Evolutionary conservation across 2,329 filamentous ascomycete species (phyloP), one percentile per base, ranked within the genome.

Genomic region (Aspergillus nomiae): DNA sequence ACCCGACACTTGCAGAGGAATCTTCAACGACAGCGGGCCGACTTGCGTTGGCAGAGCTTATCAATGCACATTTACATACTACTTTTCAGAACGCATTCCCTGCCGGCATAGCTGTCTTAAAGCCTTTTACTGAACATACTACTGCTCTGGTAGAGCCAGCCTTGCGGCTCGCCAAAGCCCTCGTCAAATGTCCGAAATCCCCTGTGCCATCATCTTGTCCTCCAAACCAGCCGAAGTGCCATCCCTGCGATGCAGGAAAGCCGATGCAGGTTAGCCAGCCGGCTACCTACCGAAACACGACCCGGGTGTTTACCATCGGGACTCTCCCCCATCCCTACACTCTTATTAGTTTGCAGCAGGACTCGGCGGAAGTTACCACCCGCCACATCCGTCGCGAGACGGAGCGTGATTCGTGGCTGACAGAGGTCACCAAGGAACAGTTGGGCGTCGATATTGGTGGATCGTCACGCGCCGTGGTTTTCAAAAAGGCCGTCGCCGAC

Each of bases 261-360:
- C 84, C 86, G 0, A 84, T 92, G 78, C 86, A 85, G 58, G 85
- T 96, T 68, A 82, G 84, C n/a, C 90, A 89, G 0, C 86, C 88
- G 3, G 78, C 85, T 3, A 80, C 84, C 21, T 95, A 92, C 77
- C 85, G 85, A 60, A 97, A 97, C 76, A 85, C 84, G 5, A 89
- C 89, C 16, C 83, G 83, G 1, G 74, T 90, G 19, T 98, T 93
- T 80, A 92, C 90, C 3, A 91, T 99, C 66, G 93, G 90, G 63
- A 91, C 89, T 0, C 90, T 98, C 14, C 94, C 94, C 0, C 95
- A 99, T 75, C 95, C 95, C 0, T 96, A 93, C 81, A 97, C 94
- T 1, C 83, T 92, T 48, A 86, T 89, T 59, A 86, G 88, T 14
- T 82, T 98, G 21, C 84, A 87, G 63, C 84, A 87, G 62, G 80